These are phyloP conservation scores for Euphrasia confusa DNA, from an alignment of 257 asterid genomes.

Conservation along the genomic window DNA sequence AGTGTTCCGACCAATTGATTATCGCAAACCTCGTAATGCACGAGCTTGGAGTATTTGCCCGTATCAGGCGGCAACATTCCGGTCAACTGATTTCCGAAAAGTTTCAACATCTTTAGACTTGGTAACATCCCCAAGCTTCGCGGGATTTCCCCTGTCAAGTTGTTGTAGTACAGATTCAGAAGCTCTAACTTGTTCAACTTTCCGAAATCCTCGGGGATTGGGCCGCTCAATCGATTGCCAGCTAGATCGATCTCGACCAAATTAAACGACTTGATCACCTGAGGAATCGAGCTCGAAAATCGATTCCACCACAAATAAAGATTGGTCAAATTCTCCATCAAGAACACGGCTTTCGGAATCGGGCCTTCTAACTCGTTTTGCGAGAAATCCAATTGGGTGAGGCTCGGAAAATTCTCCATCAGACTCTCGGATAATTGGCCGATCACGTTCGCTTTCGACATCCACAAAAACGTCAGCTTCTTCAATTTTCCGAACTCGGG, in stretches of 20 bases:
- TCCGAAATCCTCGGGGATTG: too few relatives aligned
- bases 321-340: too few relatives aligned
- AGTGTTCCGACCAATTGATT: conserved; percentile 12
- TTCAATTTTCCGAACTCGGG: too few relatives aligned
- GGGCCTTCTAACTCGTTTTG: too few relatives aligned
- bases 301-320: too few relatives aligned
- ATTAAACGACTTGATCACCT: too few relatives aligned
- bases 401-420: conserved; percentile 10
- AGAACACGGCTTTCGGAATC: too few relatives aligned
- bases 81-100: neutral
- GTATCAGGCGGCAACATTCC: neutral
- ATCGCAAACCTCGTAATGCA: neutral
- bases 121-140: neutral
- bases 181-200: too few relatives aligned
- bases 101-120: neutral
- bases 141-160: neutral
- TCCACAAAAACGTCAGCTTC: neutral
- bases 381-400: conserved; percentile 21
- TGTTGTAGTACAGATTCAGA: too few relatives aligned
- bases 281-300: too few relatives aligned
- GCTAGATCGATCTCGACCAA: too few relatives aligned
- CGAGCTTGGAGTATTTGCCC: neutral
- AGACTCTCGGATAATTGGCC: neutral
- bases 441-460: neutral
- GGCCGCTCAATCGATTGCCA: too few relatives aligned